phyloP scores from a whole-genome alignment of 2,329 filamentous ascomycete genomes.

The Xylogone sp. region DNA sequence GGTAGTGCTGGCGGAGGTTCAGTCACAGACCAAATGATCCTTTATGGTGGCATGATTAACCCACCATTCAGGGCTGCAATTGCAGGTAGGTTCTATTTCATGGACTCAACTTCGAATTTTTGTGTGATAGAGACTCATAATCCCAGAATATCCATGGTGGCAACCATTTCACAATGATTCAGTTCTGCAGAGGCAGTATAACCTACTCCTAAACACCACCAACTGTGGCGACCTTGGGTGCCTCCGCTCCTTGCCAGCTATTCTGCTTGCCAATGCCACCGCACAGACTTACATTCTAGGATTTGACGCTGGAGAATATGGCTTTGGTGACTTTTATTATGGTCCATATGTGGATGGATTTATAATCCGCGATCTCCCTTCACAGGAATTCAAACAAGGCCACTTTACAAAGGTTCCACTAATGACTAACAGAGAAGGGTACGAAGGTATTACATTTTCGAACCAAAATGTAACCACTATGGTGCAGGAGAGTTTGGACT shows the following conservation, averaged over 20 bases:
- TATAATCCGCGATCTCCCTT: neutral
- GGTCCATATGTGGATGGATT: conserved; percentile 1
- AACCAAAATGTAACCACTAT: neutral
- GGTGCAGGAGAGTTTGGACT: neutral
- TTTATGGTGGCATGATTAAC: neutral
- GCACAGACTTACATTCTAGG: neutral
- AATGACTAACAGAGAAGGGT: conserved; percentile 1
- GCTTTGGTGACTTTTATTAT: conserved; percentile 2
- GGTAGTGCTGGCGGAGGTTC: conserved; percentile 24
- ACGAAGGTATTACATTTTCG: neutral
- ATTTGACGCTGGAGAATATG: neutral
- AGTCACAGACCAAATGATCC: neutral
- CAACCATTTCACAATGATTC: conserved; percentile 3
- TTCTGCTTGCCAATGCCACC: neutral
- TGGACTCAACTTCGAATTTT: neutral
- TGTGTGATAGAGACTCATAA: neutral
- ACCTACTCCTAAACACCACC: neutral
- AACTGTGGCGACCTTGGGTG: neutral
- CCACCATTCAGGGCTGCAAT: conserved; percentile 1
- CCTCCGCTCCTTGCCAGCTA: neutral
- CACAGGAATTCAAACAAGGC: neutral
- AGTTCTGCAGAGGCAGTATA: conserved; percentile 1
- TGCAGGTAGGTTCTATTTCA: neutral
- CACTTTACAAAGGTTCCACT: conserved; percentile 1
- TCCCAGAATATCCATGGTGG: conserved; percentile 7